Conservation (phyloP, 2,329 filamentous ascomycete genomes). For the Fusarium succisae region DNA sequence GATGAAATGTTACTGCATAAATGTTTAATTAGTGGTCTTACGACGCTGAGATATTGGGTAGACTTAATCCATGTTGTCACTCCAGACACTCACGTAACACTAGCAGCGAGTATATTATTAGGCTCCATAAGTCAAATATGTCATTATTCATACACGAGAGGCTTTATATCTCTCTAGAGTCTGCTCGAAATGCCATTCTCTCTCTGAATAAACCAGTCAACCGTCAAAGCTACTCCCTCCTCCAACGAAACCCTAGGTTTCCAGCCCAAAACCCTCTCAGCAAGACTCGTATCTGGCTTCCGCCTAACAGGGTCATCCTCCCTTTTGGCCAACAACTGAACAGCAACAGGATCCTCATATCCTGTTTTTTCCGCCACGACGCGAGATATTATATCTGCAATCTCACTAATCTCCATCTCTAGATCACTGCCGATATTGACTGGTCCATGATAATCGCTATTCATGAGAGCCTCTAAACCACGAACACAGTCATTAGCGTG, state of each 20-base stretch:
- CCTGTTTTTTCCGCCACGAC: conserved; percentile 24
- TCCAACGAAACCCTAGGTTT: conserved; percentile 14
- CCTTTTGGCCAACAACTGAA: conserved; percentile 15
- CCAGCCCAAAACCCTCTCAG: conserved; percentile 18
- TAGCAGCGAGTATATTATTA: fast-evolving
- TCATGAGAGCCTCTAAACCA: conserved; percentile 26
- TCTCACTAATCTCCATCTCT: conserved; percentile 25
- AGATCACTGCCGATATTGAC: conserved; percentile 33
- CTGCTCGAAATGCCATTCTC: conserved; percentile 15
- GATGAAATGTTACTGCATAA: background rate
- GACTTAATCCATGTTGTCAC: background rate
- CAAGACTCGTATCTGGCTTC: conserved; percentile 27
- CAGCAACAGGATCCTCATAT: background rate
- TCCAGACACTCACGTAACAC: fast-evolving
- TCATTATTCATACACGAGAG: background rate
- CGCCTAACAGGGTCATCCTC: conserved; percentile 30
- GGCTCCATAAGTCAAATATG: too few species aligned
- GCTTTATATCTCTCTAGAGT: background rate
- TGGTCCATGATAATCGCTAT: conserved; percentile 23
- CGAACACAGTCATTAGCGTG: conserved; percentile 18
- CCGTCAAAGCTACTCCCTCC: conserved; percentile 21
- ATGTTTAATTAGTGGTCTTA: too few species aligned
- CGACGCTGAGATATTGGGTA: fast-evolving
- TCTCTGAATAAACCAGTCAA: conserved; percentile 33
- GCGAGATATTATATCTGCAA: conserved; percentile 21